Evolutionary conservation across 208 protist genomes (phyloP), one percentile per base, ranked within the genome.

Genomic region (Trypanosoma scelopori): DNA sequence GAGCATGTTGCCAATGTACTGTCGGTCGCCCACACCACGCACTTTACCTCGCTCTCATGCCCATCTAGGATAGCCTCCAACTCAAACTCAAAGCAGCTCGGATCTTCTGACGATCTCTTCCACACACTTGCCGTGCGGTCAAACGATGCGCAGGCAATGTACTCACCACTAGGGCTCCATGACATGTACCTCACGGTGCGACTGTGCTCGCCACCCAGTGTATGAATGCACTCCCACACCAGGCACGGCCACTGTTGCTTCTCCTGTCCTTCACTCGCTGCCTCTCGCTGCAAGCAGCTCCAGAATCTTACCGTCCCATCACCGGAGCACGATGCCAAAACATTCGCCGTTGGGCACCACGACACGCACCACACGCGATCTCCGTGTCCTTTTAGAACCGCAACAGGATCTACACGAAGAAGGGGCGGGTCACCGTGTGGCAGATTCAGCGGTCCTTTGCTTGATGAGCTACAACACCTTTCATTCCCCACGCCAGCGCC

Each of bases 31-130:
- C 88, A 97, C 73, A 75, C 63, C 27, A 90, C 87, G 67, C 85
- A 93, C 78, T 97, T 97, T 20, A 97, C 81, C 62, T 97, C 94
- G 65, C 81, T 95, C 66, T 97, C 92, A 69, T 97, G 94, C 7
- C 91, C 94, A 52, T 97, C 86, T 28, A 92, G 80, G 32, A 89
- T 58, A 52, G 78, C 79, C 66, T 94, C 89, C 16, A 93, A 61
- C 32, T 83, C 81, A 53, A 90, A 90, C n/a, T 75, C 72, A 55
- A 76, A 86, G 23, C 51, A 50, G 6, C 22, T 42, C 11, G 39
- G 55, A 20, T 76, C 68, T 20, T 69, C 63, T 0, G 55, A 69
- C 6, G 60, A 32, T 37, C 83, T 74, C 41, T 75, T 76, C 85
- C 87, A 95, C 41, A 95, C 82, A 30, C 71, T 88, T 25, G 75